Evolutionary conservation across 2,329 filamentous ascomycete genomes (phyloP), one percentile per base, ranked within the genome.

Genomic region (Bipolaris cookei): DNA sequence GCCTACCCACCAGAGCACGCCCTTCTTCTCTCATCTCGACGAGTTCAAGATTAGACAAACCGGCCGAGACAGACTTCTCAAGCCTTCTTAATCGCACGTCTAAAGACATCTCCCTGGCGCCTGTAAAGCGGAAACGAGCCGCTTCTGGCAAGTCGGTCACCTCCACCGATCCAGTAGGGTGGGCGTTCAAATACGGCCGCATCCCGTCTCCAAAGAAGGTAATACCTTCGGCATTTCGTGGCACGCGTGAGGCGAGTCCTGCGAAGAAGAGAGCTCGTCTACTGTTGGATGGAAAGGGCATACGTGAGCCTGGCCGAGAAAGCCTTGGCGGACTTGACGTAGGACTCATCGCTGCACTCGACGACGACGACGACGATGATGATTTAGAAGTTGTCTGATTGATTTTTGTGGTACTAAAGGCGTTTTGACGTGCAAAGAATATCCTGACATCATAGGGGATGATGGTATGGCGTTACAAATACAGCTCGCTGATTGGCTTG

Each of bases 221-320:
- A 16, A 48, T 54, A 16, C 34, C 50, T 11, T 67, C 65, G 39
- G 68, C 68, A 14, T 55, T 66, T 46, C 65, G 64, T 69, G 68
- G 74, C 37, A 61, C 71, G 11, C 54, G 69, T 61, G 64, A 70
- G 59, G 51, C 65, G 1, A 79, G 76, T 61, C 71, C 80, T 55
- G 73, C 69, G 37, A 82, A 81, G 75, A 82, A 82, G 69, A 78
- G 74, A 58, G 80, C 81, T n/a, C 69, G 81, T 18, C 77, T 82
- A 13, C 66, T 80, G 43, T 66, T 82, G n/a, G 76, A 74, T 6
- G 77, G 78, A 37, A 82, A 81, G 62, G 81, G 81, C 4, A 80
- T 83, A 39, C 71, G 81, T 28, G 78, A 80, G 65, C 81, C 81
- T 1, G 81, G 81, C 3, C 63, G 81, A 41, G 81, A 83, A 45